These are phyloP conservation scores for Alternaria panax DNA, from an alignment of 2,329 filamentous ascomycete species.

Conservation along the genomic window DNA sequence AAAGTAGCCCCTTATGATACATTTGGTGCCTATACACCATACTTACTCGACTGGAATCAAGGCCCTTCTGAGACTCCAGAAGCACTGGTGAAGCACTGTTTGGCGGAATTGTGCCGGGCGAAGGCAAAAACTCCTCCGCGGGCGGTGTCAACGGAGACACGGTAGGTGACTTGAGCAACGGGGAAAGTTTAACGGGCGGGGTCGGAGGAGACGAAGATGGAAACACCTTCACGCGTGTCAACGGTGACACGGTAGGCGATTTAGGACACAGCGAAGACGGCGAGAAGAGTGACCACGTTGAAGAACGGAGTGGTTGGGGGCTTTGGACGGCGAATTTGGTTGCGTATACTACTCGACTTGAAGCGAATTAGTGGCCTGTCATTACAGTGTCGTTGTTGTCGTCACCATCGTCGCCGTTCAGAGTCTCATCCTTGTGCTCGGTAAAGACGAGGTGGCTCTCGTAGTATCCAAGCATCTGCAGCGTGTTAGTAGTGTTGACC, in stretches of 20 bases:
- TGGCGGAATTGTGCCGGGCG: background rate
- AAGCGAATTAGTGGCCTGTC: conserved; percentile 9
- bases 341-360: conserved; percentile 13
- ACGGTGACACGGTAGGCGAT: background rate
- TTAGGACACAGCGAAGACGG: background rate
- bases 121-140: background rate
- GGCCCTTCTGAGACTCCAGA: background rate
- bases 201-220: background rate
- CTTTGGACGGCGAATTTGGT: background rate
- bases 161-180: background rate
- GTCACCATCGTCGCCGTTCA: conserved; percentile 25
- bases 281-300: background rate
- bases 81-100: background rate
- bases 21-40: background rate
- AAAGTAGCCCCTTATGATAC: conserved; percentile 1
- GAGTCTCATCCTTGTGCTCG: conserved; percentile 11
- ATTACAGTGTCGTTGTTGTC: conserved; percentile 13
- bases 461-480: conserved; percentile 57
- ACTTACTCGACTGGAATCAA: background rate
- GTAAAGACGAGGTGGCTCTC: conserved; percentile 56
- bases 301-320: background rate
- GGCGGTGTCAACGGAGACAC: background rate
- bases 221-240: background rate
- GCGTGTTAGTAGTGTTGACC: conserved; percentile 2
- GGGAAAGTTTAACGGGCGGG: no score